phyloP scores from a whole-genome alignment of 116 monocot species.

The Posidonia oceanica region DNA sequence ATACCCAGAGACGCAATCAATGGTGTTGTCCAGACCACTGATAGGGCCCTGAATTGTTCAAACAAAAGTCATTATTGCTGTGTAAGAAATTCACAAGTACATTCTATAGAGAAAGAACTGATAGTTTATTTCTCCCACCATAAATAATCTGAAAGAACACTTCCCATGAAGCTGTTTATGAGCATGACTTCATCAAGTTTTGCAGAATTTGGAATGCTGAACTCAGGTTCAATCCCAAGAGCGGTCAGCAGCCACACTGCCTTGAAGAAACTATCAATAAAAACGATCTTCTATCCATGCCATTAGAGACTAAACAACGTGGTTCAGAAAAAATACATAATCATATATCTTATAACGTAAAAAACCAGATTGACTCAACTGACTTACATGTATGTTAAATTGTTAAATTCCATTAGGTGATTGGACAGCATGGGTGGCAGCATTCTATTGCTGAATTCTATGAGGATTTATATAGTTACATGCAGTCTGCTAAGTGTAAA shows the following conservation, averaged over 20 bases:
- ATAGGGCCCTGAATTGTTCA: slow-evolving; percentile 54
- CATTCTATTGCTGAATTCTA: no score
- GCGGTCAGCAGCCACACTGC: slow-evolving; percentile 83
- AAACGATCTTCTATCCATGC: no score
- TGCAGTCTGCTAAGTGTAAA: no score
- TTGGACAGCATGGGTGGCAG: no score
- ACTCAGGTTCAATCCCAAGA: slow-evolving; percentile 76
- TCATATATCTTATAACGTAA: no score
- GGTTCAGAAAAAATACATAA: no score
- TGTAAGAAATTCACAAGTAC: neutral
- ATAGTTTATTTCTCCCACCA: slow-evolving; percentile 37
- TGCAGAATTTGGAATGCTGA: slow-evolving; percentile 65
- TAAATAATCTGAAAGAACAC: slow-evolving; percentile 86
- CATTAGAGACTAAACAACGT: no score
- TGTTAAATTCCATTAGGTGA: no score
- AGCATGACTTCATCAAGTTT: slow-evolving; percentile 71
- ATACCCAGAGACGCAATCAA: slow-evolving; percentile 83
- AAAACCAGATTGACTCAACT: no score
- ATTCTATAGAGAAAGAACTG: neutral
- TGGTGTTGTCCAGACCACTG: slow-evolving; percentile 92
- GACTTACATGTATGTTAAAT: no score
- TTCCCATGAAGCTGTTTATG: slow-evolving; percentile 76
- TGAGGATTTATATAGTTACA: no score
- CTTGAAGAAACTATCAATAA: no score
- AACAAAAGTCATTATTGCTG: neutral